Evolutionary conservation across 2,329 filamentous ascomycete genomes (phyloP).

Genomic region (Chrysosporium keratinophilum): DNA sequence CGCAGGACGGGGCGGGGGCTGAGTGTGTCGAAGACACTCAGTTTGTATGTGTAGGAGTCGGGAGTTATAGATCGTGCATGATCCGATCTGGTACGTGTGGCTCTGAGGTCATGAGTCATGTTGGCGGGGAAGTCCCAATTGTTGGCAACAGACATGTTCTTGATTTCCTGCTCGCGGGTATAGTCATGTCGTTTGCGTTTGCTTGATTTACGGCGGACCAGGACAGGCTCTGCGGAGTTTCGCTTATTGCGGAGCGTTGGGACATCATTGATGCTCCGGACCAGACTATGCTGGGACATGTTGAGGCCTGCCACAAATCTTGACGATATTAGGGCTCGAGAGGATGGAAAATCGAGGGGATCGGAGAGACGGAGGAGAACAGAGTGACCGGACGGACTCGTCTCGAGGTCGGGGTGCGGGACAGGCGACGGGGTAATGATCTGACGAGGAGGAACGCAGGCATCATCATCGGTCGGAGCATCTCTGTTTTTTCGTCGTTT

Average conservation of each 20-base stretch:
- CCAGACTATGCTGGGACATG: constrained; percentile 29
- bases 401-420: neutral
- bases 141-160: constrained; percentile 59
- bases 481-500: constrained; percentile 25
- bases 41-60: constrained; percentile 65
- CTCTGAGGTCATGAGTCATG: constrained; percentile 54
- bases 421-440: constrained; percentile 7
- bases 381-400: neutral
- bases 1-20: constrained; percentile 76
- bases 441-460: constrained; percentile 15
- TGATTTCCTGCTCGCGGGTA: constrained; percentile 76
- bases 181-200: constrained; percentile 67
- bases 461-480: constrained; percentile 12
- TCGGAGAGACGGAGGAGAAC: neutral
- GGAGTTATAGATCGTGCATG: constrained; percentile 58
- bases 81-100: constrained; percentile 52
- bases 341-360: neutral
- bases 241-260: constrained; percentile 49
- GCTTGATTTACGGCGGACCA: constrained; percentile 60
- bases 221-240: constrained; percentile 45
- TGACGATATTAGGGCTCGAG: constrained; percentile 6
- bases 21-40: constrained; percentile 70
- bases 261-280: constrained; percentile 36
- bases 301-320: constrained; percentile 20
- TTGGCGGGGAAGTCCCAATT: constrained; percentile 47